These are phyloP conservation scores for Debaryomyces subglobosus DNA, from an alignment of 1,139 yeast species.

Conservation along the genomic window DNA sequence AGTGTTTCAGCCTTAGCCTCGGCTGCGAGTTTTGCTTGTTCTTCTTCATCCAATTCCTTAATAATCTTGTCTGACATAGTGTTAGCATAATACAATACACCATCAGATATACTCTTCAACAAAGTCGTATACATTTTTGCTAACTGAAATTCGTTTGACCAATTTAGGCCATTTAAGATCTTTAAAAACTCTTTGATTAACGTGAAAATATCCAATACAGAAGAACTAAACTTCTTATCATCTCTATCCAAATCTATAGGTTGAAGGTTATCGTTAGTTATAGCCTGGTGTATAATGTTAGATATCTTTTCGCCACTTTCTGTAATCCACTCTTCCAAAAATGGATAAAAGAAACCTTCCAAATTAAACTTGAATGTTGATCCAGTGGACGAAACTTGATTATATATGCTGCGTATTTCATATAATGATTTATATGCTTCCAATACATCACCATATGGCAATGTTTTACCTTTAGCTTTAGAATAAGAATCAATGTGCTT, in stretches of 20 bases:
- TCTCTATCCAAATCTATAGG: constrained; percentile 52
- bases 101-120: constrained; percentile 64
- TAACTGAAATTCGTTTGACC: constrained; percentile 65
- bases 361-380: constrained; percentile 54
- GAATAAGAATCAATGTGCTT: constrained; percentile 54
- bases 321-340: constrained; percentile 57
- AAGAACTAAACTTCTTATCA: constrained; percentile 45
- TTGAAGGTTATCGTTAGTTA: constrained; percentile 57
- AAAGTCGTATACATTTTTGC: constrained; percentile 62
- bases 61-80: constrained; percentile 49
- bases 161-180: constrained; percentile 56
- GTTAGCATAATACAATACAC: constrained; percentile 56
- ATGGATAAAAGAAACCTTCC: constrained; percentile 64
- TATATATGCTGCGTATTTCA: constrained; percentile 57
- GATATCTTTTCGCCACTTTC: constrained; percentile 53
- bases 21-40: constrained; percentile 25
- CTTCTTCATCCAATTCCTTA: constrained; percentile 51
- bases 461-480: constrained; percentile 35
- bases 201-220: constrained; percentile 69
- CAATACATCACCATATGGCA: constrained; percentile 62
- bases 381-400: constrained; percentile 48
- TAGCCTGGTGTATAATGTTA: constrained; percentile 55
- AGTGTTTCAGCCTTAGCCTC: constrained; percentile 30
- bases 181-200: constrained; percentile 61
- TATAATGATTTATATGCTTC: constrained; percentile 59